Conservation (phyloP, 1,284 basidiomycete species). For the Heterobasidion annosum region DNA sequence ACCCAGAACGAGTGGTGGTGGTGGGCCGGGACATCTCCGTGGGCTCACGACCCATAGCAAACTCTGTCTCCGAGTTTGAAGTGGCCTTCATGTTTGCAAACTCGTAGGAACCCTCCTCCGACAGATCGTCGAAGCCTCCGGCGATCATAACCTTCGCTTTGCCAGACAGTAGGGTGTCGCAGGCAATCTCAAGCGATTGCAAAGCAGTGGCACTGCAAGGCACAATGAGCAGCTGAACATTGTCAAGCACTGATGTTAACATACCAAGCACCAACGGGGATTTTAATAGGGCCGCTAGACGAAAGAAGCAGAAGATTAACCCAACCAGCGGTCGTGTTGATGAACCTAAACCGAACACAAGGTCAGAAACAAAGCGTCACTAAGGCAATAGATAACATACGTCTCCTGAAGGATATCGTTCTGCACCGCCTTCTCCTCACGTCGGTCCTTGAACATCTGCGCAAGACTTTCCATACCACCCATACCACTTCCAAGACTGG, state of each 20-base stretch:
- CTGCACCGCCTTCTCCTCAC: constrained; percentile 95
- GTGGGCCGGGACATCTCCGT: constrained; percentile 98
- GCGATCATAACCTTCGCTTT: constrained; percentile 99
- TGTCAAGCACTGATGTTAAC: constrained; percentile 14
- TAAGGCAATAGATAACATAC: constrained; percentile 33
- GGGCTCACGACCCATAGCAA: constrained; percentile 97
- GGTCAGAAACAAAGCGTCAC: constrained; percentile 4
- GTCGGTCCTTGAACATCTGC: constrained; percentile 98
- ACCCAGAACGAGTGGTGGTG: constrained; percentile 93
- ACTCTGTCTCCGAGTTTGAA: constrained; percentile 92
- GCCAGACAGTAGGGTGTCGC: constrained; percentile 87
- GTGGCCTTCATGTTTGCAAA: constrained; percentile 99
- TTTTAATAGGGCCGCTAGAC: constrained; percentile 95
- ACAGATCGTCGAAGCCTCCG: constrained; percentile 97
- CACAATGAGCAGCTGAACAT: background rate
- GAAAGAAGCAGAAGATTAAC: constrained; percentile 91
- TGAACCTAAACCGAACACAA: constrained; percentile 52
- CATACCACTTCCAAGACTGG: constrained; percentile 93
- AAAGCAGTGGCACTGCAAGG: constrained; percentile 80
- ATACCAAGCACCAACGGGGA: constrained; percentile 96
- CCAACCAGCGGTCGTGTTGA: constrained; percentile 98
- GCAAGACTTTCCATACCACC: constrained; percentile 85
- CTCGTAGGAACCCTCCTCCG: constrained; percentile 95
- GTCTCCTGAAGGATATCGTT: constrained; percentile 98
- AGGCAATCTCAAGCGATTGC: constrained; percentile 97